Evolutionary conservation across 768 basidiomycete species (phyloP).

Genomic region (Tephrocybe sp.): DNA sequence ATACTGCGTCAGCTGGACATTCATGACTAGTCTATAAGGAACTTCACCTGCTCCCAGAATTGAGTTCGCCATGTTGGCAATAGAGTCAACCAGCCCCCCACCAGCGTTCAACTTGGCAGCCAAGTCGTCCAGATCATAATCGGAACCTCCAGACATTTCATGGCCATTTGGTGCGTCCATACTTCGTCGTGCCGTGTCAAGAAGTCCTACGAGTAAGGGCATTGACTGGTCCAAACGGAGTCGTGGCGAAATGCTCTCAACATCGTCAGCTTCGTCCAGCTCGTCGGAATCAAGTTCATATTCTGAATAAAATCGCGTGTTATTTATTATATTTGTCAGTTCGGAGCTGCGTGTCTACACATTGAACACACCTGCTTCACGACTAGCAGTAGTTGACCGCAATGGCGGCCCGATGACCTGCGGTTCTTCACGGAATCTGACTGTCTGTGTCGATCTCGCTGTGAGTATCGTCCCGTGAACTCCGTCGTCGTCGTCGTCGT

Average conservation of each 20-base stretch:
- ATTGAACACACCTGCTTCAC: slow-evolving; percentile 73
- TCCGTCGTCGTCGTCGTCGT: slow-evolving; percentile 49
- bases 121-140: slow-evolving; percentile 71
- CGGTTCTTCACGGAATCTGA: slow-evolving; percentile 69
- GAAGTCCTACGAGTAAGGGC: slow-evolving; percentile 79
- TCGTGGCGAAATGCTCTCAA: slow-evolving; percentile 25
- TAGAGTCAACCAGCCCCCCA: slow-evolving; percentile 75
- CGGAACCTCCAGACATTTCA: slow-evolving; percentile 29
- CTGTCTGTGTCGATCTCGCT: slow-evolving; percentile 41
- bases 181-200: slow-evolving; percentile 63
- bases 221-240: slow-evolving; percentile 52
- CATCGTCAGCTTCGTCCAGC: slow-evolving; percentile 50
- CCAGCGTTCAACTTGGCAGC: slow-evolving; percentile 65
- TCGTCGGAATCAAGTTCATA: slow-evolving; percentile 87
- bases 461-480: slow-evolving; percentile 32
- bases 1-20: slow-evolving; percentile 2
- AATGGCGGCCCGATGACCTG: slow-evolving; percentile 69
- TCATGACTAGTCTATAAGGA: slow-evolving; percentile 16
- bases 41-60: slow-evolving; percentile 86
- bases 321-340: slow-evolving; percentile 10
- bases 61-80: slow-evolving; percentile 95
- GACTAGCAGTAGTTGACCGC: slow-evolving; percentile 71
- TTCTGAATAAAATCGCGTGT: slow-evolving; percentile 48
- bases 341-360: not conserved
- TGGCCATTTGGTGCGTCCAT: slow-evolving; percentile 49